Percentiles rank a stretch among this genome's conserved stretches.
Conservation (phyloP, 768 basidiomycete species). For the Botryobasidium botryosum region DNA sequence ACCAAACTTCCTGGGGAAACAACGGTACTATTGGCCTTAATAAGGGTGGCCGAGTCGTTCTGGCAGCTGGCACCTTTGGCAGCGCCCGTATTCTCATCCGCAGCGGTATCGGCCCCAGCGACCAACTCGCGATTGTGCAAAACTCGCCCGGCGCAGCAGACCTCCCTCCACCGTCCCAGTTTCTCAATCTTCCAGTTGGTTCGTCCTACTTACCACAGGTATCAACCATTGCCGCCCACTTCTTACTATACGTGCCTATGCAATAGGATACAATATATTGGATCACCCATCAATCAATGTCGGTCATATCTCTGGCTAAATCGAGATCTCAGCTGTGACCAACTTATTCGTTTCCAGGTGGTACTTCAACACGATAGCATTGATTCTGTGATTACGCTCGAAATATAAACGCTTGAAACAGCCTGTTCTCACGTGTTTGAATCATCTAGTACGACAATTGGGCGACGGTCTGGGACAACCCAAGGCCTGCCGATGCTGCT, state of each 20-base stretch:
- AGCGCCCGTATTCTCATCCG: conserved; percentile 11
- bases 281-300: conserved; percentile 47
- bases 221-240: too few relatives aligned
- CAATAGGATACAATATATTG: conserved; percentile 26
- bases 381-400: conserved; percentile 19
- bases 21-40: conserved; percentile 18
- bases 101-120: conserved; percentile 30
- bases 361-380: conserved; percentile 47
- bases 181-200: conserved; percentile 45
- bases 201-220: too few relatives aligned
- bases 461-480: conserved; percentile 35
- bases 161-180: conserved; percentile 32
- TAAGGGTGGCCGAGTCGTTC: conserved; percentile 34
- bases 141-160: conserved; percentile 29
- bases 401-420: too few relatives aligned
- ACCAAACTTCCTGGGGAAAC: conserved; percentile 39
- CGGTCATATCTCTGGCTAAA: conserved; percentile 8
- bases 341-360: conserved; percentile 16
- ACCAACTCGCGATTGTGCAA: conserved; percentile 30
- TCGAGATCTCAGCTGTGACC: background rate
- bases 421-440: background rate
- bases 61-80: conserved; percentile 40
- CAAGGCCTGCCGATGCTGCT: conserved; percentile 36
- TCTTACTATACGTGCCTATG: too few relatives aligned
- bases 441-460: conserved; percentile 49